These are phyloP conservation scores for Mortierella hygrophila DNA, from an alignment of 192 early-diverging fungal genomes.

Conservation along the genomic window DNA sequence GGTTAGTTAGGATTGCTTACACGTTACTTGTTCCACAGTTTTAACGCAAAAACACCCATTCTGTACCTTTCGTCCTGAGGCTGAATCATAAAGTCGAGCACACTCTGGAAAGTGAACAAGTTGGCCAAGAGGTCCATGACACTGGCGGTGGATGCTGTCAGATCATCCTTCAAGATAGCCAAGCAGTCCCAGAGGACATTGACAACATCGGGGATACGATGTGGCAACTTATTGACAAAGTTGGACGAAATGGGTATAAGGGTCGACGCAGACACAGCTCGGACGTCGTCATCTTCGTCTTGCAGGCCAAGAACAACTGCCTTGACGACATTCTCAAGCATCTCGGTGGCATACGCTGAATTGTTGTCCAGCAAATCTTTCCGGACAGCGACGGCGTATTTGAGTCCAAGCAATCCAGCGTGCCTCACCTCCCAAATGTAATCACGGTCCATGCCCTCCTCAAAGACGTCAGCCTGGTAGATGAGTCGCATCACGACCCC, in stretches of 20 bases:
- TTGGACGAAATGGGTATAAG: constrained; percentile 88
- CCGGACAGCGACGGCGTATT: constrained; percentile 94
- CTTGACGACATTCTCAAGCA: constrained; percentile 79
- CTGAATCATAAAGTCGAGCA: constrained; percentile 67
- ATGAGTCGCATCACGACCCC: constrained; percentile 78
- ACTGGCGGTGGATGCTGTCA: constrained; percentile 90
- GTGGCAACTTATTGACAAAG: constrained; percentile 76
- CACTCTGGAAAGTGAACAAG: constrained; percentile 73
- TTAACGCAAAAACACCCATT: background rate
- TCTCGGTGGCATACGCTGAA: constrained; percentile 43
- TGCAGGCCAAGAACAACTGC: constrained; percentile 90
- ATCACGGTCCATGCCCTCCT: constrained; percentile 47
- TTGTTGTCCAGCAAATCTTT: constrained; percentile 80
- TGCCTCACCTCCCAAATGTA: constrained; percentile 93
- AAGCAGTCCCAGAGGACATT: constrained; percentile 89
- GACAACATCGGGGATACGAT: constrained; percentile 81
- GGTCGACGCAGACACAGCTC: constrained; percentile 91
- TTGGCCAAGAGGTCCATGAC: constrained; percentile 94
- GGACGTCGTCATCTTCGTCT: constrained; percentile 95
- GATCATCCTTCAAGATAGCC: constrained; percentile 89
- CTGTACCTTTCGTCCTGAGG: constrained; percentile 51
- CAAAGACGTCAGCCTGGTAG: constrained; percentile 66
- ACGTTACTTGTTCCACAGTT: background rate
- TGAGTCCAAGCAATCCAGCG: constrained; percentile 91
- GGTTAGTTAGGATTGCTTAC: background rate